Conservation (phyloP, 2,329 filamentous ascomycete genomes). For the Alternaria sp. region DNA sequence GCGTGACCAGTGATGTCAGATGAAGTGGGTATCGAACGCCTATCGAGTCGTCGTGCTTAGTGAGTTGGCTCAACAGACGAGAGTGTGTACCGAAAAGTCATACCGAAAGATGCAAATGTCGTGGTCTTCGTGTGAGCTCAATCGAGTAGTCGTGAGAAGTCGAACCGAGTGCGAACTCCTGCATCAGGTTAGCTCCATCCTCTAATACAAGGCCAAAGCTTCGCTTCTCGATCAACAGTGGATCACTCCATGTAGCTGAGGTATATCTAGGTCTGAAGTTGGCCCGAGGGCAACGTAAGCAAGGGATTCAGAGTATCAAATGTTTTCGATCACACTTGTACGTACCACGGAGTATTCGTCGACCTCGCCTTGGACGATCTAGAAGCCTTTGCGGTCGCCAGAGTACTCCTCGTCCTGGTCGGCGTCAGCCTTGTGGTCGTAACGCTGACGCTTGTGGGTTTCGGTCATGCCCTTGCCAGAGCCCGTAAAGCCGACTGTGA, state of each 20-base stretch:
- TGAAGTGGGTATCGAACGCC: slow-evolving; percentile 36
- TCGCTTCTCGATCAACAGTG: neutral
- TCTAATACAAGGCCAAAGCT: neutral
- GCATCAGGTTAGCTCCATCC: slow-evolving; percentile 11
- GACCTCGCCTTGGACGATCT: neutral
- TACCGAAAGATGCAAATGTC: slow-evolving; percentile 32
- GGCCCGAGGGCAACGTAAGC: slow-evolving; percentile 28
- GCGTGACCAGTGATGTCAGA: slow-evolving; percentile 1
- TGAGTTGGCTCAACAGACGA: slow-evolving; percentile 12
- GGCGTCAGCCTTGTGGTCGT: slow-evolving; percentile 68
- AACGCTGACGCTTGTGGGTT: slow-evolving; percentile 79
- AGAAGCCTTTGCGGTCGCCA: slow-evolving; percentile 14
- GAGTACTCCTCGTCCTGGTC: slow-evolving; percentile 32
- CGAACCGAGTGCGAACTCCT: slow-evolving; percentile 3
- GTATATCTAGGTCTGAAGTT: slow-evolving; percentile 18
- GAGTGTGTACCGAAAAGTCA: slow-evolving; percentile 20
- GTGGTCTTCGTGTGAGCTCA: slow-evolving; percentile 24
- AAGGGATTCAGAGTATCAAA: slow-evolving; percentile 15
- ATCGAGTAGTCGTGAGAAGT: neutral
- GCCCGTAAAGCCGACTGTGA: slow-evolving; percentile 88
- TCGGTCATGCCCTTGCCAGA: slow-evolving; percentile 97
- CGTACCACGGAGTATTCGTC: slow-evolving; percentile 9
- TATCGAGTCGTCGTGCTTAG: slow-evolving; percentile 32
- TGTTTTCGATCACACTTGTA: neutral
- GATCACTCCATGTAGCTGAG: slow-evolving; percentile 1